Evolutionary conservation across 176 grass and related monocot genomes (phyloP).

Genomic region (Guadua angustifolia): DNA sequence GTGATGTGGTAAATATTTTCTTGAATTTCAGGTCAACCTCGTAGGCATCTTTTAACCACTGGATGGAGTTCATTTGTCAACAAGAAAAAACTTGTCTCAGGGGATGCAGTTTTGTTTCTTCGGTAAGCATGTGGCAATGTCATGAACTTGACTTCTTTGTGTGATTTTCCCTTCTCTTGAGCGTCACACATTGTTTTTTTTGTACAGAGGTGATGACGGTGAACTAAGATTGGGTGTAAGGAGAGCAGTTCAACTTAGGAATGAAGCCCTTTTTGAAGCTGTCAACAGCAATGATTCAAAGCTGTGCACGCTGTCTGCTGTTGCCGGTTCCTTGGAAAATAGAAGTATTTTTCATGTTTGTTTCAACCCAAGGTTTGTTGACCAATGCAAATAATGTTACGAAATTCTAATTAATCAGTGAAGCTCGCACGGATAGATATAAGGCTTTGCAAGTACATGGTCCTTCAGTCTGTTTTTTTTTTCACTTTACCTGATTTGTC

Average conservation of each 20-base stretch:
- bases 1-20: background rate
- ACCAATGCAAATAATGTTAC: background rate
- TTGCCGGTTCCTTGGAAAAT: conserved; percentile 56
- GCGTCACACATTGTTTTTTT: background rate
- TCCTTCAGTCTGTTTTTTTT: conserved; percentile 18
- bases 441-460: conserved; percentile 9
- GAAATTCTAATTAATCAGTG: background rate
- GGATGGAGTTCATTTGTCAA: conserved; percentile 98
- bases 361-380: conserved; percentile 85
- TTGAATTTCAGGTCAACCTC: conserved; percentile 81
- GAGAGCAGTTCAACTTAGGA: conserved; percentile 77
- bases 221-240: conserved; percentile 92
- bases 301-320: conserved; percentile 47
- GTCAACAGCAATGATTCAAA: conserved; percentile 52
- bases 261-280: conserved; percentile 50
- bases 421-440: background rate
- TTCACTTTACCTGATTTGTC: background rate
- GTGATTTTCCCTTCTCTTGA: background rate
- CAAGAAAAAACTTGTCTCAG: conserved; percentile 89
- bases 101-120: conserved; percentile 92
- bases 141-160: conserved; percentile 6
- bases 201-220: conserved; percentile 73
- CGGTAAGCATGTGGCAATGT: conserved; percentile 47
- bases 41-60: conserved; percentile 94
- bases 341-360: conserved; percentile 69